Base-by-base conservation (phyloP, 768 basidiomycete species). In the Coprinopsis marcescibilis region DNA sequence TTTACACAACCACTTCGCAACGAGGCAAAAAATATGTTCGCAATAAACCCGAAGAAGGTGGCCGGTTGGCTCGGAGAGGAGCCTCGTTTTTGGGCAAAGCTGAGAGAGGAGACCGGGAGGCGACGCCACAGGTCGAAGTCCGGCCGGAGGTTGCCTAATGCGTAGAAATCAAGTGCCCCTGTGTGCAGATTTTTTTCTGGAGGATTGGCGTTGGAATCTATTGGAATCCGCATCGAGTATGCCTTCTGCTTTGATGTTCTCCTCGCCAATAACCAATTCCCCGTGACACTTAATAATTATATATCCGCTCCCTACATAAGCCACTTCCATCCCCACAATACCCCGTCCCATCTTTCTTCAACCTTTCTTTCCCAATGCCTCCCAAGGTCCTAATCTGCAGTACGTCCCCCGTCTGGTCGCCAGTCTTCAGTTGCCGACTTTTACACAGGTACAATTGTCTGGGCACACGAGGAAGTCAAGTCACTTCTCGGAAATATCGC, bases 391-490 rank as follows among this genome's bases (percentile, higher is more conserved):
- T 71, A 33, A 67, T 71, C 43, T 71, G 69, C 60, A 65, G 69
- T 53, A 11, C 17, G 8, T 35, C 13, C 8, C 13, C 40, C 45
- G 10, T 38, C 17, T 15, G 17, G 23, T 20, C 32, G 10, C 38
- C 27, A 41, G 34, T 13, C n/a, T 3, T 17, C 26, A 2, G 13
- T 29, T 33, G 27, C 6, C 42, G 36, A 24, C 32, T 15, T 15
- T 4, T 40, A 14, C 14, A 14, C 56, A 88, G 88, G 80, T 43
- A 65, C 78, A 50, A 77, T 92, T 47, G 74, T 83, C 24, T 93
- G 89, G 89, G 88, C 90, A 0, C 80, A 86, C 50, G 73, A 87
- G 20, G 87, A 93, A 48, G 71, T 81, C 44, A 67, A 80, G 46
- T 65, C 73, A 29, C 69, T 89, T 49, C 77, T 92, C 29, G 74